Evolutionary conservation across 208 protist species (phyloP), one percentile per base, ranked within the genome.

Genomic region (Crithidia mellificae): DNA sequence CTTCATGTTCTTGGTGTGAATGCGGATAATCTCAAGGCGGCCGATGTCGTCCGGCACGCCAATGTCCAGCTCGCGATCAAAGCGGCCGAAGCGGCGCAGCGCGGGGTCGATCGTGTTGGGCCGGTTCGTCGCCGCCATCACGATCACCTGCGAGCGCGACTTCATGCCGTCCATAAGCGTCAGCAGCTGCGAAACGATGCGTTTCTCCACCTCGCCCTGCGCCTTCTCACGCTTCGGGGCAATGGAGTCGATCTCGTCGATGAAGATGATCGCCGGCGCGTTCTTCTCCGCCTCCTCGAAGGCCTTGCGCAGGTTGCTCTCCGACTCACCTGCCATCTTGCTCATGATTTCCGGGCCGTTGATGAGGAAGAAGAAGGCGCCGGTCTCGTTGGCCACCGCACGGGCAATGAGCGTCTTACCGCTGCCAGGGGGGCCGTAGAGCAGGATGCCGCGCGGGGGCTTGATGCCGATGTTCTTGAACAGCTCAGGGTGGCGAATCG

Each of bases 1-100:
- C 87, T 99, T 99, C 99, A 99, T 99, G 88, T 99, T 99, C 80
- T 99, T 99, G 11, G 99, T 99, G 90, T 99, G 99, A 76, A 99
- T 99, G 68, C 96, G 89, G 24, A 99, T 80, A 54, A 99, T 98
- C 81, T 99, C 98, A 20, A 99, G 83, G 58, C 99, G 94, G 44
- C 98, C 99, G 61, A 94, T 99, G 56, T 98, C 93, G 76, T 99
- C 99, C n/a, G 99, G 99, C 39, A 99, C 97, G 39, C 98, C 98
- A 75, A 99, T 99, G 84, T 99, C 98, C 43, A 99, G 96, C 92
- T 99, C 99, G 67, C 99, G 90, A 83, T 99, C 99, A 74, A 99
- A 99, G 61, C 99, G 94, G 61, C 99, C 99, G 81, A 99, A 99
- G 59, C 99, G 92, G 58, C 99, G 93, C 34, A 99, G 97, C 30